Base-by-base conservation (phyloP, 2,329 filamentous ascomycete genomes). In the Sclerotinia nivalis region DNA sequence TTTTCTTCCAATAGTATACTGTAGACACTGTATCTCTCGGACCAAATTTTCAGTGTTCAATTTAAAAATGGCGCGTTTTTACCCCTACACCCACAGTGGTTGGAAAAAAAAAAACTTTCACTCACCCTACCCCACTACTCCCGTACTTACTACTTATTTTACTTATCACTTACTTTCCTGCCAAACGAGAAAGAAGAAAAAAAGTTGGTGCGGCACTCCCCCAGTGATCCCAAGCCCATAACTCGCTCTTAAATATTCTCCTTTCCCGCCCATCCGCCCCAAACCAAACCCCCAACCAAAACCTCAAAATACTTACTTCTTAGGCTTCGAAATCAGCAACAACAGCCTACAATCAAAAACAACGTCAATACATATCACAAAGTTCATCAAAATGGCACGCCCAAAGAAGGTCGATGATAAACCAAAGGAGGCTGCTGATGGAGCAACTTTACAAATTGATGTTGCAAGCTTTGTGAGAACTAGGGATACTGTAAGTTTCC, bases 401-500 rank as follows among this genome's bases (percentile, higher is more conserved):
- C 76, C 79, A 56, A 82, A 82, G 78, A 82, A 82, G 73, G 54
- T 75, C 10, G 80, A 80, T 15, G 76, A 76, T 58, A 78, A 74
- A 60, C 52, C 69, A 60, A 74, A 61, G 58, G 58, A 62, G 4
- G 72, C 56, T 58, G 73, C 72, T 37, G 72, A 73, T 47, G 73
- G 71, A 60, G 73, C 73, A 49, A 76, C 76, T n/a, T 69, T 78
- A 40, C 71, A 72, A 55, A 87, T 91, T 73, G 88, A 93, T 72
- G 85, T 91, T 70, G 90, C 93, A 70, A 90, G 92, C 80, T 95
- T 95, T 79, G 86, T 92, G 71, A 86, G 90, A 78, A 93, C 93
- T 62, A 88, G 93, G 77, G 93, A 96, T 79, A 90, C 88, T 79
- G 93, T 96, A 89, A 76, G 74, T 66, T 37, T 34, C 18, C 40